Percentiles rank a stretch among this genome's conserved stretches.
These are phyloP conservation scores for Podila verticillata DNA, from an alignment of 192 early-diverging fungal species.

Conservation along the genomic window DNA sequence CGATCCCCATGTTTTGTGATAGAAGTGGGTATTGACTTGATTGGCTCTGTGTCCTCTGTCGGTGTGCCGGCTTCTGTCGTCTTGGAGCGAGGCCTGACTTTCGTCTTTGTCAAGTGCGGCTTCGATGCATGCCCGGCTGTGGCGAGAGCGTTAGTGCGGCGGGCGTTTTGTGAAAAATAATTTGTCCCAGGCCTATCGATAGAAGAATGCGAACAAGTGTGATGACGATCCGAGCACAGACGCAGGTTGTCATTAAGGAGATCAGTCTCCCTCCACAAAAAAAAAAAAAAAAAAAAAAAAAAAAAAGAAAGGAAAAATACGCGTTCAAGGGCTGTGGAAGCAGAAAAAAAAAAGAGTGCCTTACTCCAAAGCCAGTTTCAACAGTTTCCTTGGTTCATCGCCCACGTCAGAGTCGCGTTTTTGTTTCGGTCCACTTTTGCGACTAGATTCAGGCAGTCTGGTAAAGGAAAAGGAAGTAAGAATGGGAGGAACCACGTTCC, in stretches of 20 bases:
- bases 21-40: too few relatives aligned
- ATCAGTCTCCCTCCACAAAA: too few relatives aligned
- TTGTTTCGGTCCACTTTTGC: background rate
- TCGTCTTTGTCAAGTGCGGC: background rate
- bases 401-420: background rate
- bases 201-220: too few relatives aligned
- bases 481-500: background rate
- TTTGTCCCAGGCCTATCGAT: background rate
- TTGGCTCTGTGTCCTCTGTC: too few relatives aligned
- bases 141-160: background rate
- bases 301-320: background rate
- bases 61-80: too few relatives aligned
- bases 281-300: too few relatives aligned
- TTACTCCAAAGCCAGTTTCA: background rate
- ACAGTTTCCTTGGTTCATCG: background rate
- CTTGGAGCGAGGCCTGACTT: background rate
- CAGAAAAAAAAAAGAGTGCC: background rate
- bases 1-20: too few relatives aligned
- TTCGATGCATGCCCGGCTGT: background rate
- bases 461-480: background rate
- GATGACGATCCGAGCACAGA: too few relatives aligned
- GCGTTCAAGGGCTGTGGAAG: too few relatives aligned
- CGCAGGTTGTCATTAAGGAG: too few relatives aligned
- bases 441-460: background rate
- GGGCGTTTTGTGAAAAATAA: background rate